Percentiles rank a stretch among this genome's conserved stretches.
These are phyloP conservation scores for Blastocystis sp. DNA, from an alignment of 352 stramenopile species.

Conservation along the genomic window DNA sequence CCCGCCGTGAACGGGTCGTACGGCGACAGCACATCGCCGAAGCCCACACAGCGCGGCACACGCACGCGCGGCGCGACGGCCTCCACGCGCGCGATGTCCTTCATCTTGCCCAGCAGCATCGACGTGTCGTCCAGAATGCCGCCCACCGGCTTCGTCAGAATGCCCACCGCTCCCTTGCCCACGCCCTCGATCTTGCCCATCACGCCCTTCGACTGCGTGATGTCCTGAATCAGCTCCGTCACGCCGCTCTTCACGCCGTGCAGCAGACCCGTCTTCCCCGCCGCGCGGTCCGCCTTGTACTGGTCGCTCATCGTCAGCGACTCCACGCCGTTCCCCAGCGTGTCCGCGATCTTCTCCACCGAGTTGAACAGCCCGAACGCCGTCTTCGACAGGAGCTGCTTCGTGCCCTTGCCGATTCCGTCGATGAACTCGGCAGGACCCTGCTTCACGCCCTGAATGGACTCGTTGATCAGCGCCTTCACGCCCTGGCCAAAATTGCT, in stretches of 20 bases:
- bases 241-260: constrained; percentile 56
- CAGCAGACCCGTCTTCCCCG: constrained; percentile 53
- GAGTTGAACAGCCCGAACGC: constrained; percentile 84
- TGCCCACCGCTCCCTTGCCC: constrained; percentile 74
- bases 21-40: not conserved
- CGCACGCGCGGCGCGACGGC: constrained; percentile 1
- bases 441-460: constrained; percentile 80
- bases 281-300: constrained; percentile 79
- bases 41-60: constrained; percentile 15
- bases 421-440: constrained; percentile 80
- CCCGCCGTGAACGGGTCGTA: constrained; percentile 37
- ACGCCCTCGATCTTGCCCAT: constrained; percentile 74
- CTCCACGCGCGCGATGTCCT: constrained; percentile 59
- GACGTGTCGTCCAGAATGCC: constrained; percentile 59
- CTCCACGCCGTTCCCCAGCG: constrained; percentile 81
- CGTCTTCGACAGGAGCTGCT: constrained; percentile 81
- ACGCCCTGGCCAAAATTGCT: constrained; percentile 81
- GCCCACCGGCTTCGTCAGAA: constrained; percentile 52
- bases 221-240: constrained; percentile 44
- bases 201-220: constrained; percentile 5
- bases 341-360: constrained; percentile 84
- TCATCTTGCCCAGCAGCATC: constrained; percentile 34
- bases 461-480: constrained; percentile 85
- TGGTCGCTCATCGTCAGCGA: constrained; percentile 82
- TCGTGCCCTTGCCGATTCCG: constrained; percentile 81